Evolutionary conservation across 2,329 filamentous ascomycete genomes (phyloP), one percentile per base, ranked within the genome.

Genomic region (Monilinia polystroma): DNA sequence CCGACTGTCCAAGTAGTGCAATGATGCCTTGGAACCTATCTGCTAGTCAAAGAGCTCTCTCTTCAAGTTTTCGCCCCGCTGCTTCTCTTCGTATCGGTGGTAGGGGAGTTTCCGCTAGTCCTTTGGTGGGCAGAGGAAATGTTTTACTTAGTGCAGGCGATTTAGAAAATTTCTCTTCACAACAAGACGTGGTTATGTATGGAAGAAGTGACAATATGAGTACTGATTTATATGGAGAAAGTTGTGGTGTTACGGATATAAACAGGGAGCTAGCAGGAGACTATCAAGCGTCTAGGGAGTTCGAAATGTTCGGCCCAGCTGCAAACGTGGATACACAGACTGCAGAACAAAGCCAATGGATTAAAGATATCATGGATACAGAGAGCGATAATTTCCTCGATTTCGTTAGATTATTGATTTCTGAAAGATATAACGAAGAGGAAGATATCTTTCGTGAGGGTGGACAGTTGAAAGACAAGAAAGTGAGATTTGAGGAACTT

Each of bases 401-500:
- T 0, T 90, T 87, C 72, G 78, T 90, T 35, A 77, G 78, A 54
- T 79, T 78, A 26, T 80, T 79, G 4, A 80, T 87, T 26, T 56
- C 66, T 18, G 75, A 77, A n/a, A 38, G 71, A 72, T 51, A 67
- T 43, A 70, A 57, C 26, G 66, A 66, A 32, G 68, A 69, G 35
- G 68, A 69, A 38, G 67, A 69, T 16, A 49, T 62, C 53, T 68
- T 52, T 14, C 62, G 58, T 38, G 70, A 47, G 18, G 47, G 64
- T 16, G 68, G 66, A 26, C 20, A 57, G 35, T 41, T 29, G 55
- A 20, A 38, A 11, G 54, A 38, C n/a, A 69, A 70, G 49, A 86
- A 82, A 78, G 80, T 95, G 53, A 79, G 83, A 0, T 96, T 97
- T 74, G 85, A 89, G 56, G 80, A 86, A 59, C 78, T 97, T 12